These are phyloP conservation scores for Trichoderma citrinoviride DNA, from an alignment of 2,329 filamentous ascomycete species.

Conservation along the genomic window DNA sequence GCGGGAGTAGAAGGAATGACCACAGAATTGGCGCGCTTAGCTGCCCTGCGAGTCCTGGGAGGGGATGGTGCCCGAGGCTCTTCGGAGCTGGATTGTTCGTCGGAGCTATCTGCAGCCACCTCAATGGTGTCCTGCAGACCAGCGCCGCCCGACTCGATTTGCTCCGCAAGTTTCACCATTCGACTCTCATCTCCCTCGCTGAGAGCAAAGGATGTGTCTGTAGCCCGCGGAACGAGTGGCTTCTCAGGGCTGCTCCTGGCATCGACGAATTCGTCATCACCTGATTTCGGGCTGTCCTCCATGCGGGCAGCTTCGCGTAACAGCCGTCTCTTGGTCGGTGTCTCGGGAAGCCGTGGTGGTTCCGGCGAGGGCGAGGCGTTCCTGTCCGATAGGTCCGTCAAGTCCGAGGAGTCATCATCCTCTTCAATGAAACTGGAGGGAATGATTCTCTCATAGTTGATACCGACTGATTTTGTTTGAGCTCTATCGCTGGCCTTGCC, in stretches of 20 bases:
- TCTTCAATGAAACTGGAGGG: conserved; percentile 31
- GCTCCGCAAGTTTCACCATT: conserved; percentile 48
- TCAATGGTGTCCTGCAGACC: conserved; percentile 24
- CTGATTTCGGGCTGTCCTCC: conserved; percentile 43
- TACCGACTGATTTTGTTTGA: neutral
- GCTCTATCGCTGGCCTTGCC: conserved; percentile 23
- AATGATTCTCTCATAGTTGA: conserved; percentile 27
- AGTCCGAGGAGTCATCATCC: conserved; percentile 6
- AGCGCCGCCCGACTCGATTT: conserved; percentile 43
- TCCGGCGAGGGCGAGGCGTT: neutral
- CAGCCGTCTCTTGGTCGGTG: conserved; percentile 25
- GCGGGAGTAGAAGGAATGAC: conserved; percentile 31
- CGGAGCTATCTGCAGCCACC: neutral
- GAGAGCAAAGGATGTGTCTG: conserved; percentile 40
- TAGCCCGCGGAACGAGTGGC: conserved; percentile 20
- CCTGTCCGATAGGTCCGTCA: conserved; percentile 17
- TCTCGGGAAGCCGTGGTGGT: conserved; percentile 18
- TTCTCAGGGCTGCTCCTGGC: conserved; percentile 45
- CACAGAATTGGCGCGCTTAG: conserved; percentile 21
- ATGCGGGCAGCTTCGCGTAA: conserved; percentile 14
- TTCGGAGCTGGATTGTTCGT: conserved; percentile 27
- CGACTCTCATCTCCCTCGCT: conserved; percentile 48
- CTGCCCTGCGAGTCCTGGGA: conserved; percentile 15
- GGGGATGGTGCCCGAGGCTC: conserved; percentile 23
- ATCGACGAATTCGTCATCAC: conserved; percentile 50